Evolutionary conservation across 306 rosid species (phyloP).

Genomic region (Betula pendula): DNA sequence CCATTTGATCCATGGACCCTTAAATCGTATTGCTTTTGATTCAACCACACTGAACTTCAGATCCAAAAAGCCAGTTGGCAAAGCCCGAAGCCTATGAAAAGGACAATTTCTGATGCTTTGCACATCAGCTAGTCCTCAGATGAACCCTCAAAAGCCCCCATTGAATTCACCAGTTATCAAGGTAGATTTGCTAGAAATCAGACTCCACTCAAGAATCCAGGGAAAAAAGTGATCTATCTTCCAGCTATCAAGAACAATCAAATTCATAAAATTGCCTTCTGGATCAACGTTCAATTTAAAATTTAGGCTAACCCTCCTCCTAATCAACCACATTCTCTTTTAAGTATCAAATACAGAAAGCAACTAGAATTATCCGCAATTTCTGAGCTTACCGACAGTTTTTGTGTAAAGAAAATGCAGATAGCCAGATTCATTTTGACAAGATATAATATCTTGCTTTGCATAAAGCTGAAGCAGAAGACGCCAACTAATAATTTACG

Average conservation of each 20-base stretch:
- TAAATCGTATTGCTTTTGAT: not conserved
- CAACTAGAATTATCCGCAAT: constrained; percentile 6
- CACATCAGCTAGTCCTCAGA: not conserved
- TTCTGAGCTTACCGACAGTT: not conserved
- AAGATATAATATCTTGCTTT: not conserved
- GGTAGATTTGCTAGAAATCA: not conserved
- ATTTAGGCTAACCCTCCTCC: not conserved
- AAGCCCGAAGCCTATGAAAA: not conserved
- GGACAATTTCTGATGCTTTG: not conserved
- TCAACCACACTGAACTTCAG: not conserved
- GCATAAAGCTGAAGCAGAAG: not conserved
- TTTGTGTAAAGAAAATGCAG: not conserved
- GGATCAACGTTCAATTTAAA: not conserved
- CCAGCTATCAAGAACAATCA: constrained; percentile 4
- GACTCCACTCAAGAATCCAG: constrained; percentile 14
- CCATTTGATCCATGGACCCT: not conserved
- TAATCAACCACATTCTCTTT: constrained; percentile 1
- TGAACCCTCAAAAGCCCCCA: not conserved
- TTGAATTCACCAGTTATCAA: not conserved
- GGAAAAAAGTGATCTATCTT: constrained; percentile 12
- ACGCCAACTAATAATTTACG: constrained; percentile 23
- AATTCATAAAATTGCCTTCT: constrained; percentile 6
- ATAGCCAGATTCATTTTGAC: not conserved
- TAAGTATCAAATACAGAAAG: not conserved
- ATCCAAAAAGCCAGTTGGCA: not conserved